Percentiles rank a stretch among this genome's conserved stretches.
Evolutionary conservation across 2,329 filamentous ascomycete genomes (phyloP).

Genomic region (Corniculantispora saksenae): DNA sequence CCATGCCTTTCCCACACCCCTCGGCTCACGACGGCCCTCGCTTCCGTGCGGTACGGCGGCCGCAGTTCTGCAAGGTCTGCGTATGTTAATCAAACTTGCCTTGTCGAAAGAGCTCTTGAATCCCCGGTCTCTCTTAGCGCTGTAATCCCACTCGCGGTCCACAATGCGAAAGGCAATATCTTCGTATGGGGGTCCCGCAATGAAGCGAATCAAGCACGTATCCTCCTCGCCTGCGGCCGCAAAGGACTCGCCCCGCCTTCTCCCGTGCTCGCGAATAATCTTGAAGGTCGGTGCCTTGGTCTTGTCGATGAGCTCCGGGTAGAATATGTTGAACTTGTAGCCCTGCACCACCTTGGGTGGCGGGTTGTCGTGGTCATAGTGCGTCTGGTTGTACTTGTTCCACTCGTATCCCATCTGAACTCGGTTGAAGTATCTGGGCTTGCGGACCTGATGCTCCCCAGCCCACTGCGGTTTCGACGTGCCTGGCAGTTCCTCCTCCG

Average conservation of each 20-base stretch:
- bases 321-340: constrained; percentile 99
- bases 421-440: constrained; percentile 95
- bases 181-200: constrained; percentile 92
- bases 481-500: constrained; percentile 73
- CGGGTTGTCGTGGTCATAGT: constrained; percentile 98
- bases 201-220: constrained; percentile 93
- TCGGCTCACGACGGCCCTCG: not conserved
- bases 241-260: constrained; percentile 87
- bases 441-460: constrained; percentile 82
- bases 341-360: constrained; percentile 97
- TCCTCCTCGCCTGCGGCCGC: constrained; percentile 94
- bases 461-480: constrained; percentile 73
- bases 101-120: constrained; percentile 98
- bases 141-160: constrained; percentile 99
- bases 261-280: constrained; percentile 89
- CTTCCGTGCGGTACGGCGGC: not conserved
- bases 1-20: not conserved
- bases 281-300: constrained; percentile 92
- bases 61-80: not conserved
- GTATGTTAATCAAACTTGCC: constrained; percentile 53
- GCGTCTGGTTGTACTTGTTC: constrained; percentile 99
- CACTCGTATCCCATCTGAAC: constrained; percentile 99
- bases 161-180: constrained; percentile 97
- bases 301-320: constrained; percentile 94
- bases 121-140: constrained; percentile 88